Evolutionary conservation across 345 rosid genomes (phyloP), one percentile per base, ranked within the genome.

Genomic region (Ceriops tagal): DNA sequence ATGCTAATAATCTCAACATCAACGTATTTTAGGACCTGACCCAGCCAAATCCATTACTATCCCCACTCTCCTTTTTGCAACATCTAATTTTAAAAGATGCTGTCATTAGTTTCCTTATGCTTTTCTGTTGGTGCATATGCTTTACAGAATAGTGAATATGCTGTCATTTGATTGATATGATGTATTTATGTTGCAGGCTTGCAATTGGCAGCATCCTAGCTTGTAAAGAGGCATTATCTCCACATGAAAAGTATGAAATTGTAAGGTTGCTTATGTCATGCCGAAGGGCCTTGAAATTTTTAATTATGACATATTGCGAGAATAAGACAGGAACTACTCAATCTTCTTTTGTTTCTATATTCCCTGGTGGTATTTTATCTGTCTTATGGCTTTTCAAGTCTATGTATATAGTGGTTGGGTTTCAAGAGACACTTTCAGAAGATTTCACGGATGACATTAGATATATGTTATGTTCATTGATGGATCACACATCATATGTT

Each of bases 401-500:
- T 8, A 84, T 78, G 52, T 73, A 69, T 77, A 60, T 75, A 61
- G 84, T 79, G 55, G 73, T 77, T 37, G 82, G 78, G 65, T 71
- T 81, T 65, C 77, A 70, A 75, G 82, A 73, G 66, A 62, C 65
- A 57, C 47, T 69, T n/a, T 34, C 67, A 35, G 72, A 64, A 47
- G 68, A 73, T 76, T 57, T 47, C 68, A 53, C 65, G 26, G 9
- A 30, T 65, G 83, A 78, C 57, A 21, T 68, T 64, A 63, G 78
- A 68, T 81, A 74, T 69, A 64, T 68, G 61, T 62, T 82, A 20
- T 73, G 85, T 72, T 84, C 91, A 55, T 78, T 90, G 81, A 81
- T 83, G 90, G 99, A 95, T 80, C 90, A 85, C 83, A 89, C 99
- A 11, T 90, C 92, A 22, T 80, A 86, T 67, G 68, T 83, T 61